phyloP scores from a whole-genome alignment of 345 rosid species.

The Gossypium sturtianum region DNA sequence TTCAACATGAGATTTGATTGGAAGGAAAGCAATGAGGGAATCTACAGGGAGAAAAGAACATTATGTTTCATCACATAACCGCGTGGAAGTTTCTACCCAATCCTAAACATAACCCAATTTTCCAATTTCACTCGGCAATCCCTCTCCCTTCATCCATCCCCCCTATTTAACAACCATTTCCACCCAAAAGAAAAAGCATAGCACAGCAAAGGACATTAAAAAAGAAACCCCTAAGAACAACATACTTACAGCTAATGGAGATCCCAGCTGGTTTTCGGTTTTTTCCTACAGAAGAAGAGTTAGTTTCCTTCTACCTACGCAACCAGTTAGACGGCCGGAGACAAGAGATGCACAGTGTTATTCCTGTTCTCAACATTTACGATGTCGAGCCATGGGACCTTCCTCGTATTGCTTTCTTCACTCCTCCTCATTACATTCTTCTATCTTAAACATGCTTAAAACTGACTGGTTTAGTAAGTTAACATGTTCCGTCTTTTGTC shows the following conservation, averaged over 20 bases:
- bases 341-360: slow-evolving; percentile 45
- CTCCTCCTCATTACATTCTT: neutral
- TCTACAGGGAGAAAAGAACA: neutral
- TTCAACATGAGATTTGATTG: slow-evolving; percentile 27
- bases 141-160: neutral
- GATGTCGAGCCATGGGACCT: slow-evolving; percentile 65
- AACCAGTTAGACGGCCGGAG: slow-evolving; percentile 57
- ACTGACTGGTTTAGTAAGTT: neutral
- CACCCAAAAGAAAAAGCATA: neutral
- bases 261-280: slow-evolving; percentile 57
- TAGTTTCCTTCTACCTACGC: slow-evolving; percentile 64
- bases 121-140: slow-evolving; percentile 60
- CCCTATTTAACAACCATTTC: neutral
- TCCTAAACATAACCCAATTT: slow-evolving; percentile 16
- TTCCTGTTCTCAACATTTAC: slow-evolving; percentile 59
- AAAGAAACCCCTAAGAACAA: neutral
- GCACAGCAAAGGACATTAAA: neutral
- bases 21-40: neutral
- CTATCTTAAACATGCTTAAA: neutral
- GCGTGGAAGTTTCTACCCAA: slow-evolving; percentile 44
- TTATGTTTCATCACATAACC: slow-evolving; percentile 23
- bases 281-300: slow-evolving; percentile 93
- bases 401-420: slow-evolving; percentile 42
- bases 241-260: slow-evolving; percentile 24
- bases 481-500: slow-evolving; percentile 9